Percentiles rank a stretch among this genome's conserved stretches.
Evolutionary conservation across 805 yeast species (phyloP).

Genomic region (Metschnikowia hibisci): DNA sequence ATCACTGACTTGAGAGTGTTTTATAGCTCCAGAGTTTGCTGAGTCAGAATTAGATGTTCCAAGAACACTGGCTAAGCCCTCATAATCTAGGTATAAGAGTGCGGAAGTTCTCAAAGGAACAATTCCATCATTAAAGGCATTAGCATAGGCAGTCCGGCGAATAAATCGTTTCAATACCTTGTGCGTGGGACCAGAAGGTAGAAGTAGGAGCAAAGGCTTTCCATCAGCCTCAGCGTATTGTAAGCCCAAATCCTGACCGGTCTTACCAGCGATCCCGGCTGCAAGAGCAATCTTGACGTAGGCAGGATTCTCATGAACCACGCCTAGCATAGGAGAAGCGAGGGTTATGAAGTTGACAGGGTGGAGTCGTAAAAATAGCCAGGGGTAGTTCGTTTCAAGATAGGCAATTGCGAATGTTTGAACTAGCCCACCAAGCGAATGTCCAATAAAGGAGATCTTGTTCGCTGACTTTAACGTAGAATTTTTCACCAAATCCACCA

Average conservation of each 20-base stretch:
- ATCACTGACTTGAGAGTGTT: neutral
- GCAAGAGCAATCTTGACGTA: constrained; percentile 80
- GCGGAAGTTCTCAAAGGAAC: constrained; percentile 93
- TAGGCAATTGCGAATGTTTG: constrained; percentile 90
- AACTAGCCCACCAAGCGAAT: constrained; percentile 88
- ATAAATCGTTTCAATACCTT: constrained; percentile 57
- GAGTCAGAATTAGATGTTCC: neutral
- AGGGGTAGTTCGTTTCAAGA: constrained; percentile 62
- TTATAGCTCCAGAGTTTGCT: constrained; percentile 1
- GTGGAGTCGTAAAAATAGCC: constrained; percentile 58
- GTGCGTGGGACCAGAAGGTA: constrained; percentile 76
- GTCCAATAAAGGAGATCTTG: constrained; percentile 83
- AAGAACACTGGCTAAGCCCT: constrained; percentile 39
- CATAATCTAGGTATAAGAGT: constrained; percentile 79
- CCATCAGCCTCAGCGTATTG: constrained; percentile 38
- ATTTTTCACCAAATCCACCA: constrained; percentile 52
- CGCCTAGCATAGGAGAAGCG: constrained; percentile 88
- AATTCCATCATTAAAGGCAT: constrained; percentile 88
- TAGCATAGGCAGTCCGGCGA: constrained; percentile 81
- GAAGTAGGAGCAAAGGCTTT: constrained; percentile 66
- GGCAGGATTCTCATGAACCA: constrained; percentile 81
- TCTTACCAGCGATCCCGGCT: constrained; percentile 85
- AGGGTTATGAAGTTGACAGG: constrained; percentile 79
- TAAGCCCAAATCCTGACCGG: constrained; percentile 88
- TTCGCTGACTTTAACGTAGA: constrained; percentile 40